A percentile compares a stretch with the other conserved stretches of the same genome.
phyloP scores from a whole-genome alignment of 2,329 filamentous ascomycete species.

The Phialophora tarda region DNA sequence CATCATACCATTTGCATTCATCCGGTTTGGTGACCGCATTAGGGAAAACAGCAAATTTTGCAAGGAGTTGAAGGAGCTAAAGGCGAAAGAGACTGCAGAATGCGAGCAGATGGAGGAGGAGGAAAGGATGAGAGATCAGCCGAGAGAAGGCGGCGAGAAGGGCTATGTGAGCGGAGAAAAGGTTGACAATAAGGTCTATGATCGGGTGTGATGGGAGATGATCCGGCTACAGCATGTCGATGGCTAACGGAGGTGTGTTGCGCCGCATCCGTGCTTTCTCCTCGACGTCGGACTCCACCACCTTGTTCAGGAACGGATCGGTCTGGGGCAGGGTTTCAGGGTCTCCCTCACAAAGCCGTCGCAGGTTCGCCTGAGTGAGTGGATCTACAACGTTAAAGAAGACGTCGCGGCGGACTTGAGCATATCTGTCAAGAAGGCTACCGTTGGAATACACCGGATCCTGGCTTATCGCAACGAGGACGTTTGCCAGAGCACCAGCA shows the following conservation, averaged over 20 bases:
- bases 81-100: constrained; percentile 43
- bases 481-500: neutral
- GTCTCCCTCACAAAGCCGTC: neutral
- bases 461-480: neutral
- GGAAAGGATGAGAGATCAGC: neutral
- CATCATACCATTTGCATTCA: constrained; percentile 51
- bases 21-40: constrained; percentile 49
- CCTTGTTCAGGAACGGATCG: neutral
- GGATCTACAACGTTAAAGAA: neutral
- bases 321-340: neutral
- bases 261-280: neutral
- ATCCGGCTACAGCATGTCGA: neutral
- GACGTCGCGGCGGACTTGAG: neutral
- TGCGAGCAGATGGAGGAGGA: constrained; percentile 20
- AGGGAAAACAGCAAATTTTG: constrained; percentile 51
- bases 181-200: neutral
- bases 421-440: neutral
- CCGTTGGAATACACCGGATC: neutral
- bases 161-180: neutral
- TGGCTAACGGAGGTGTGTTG: neutral
- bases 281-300: neutral
- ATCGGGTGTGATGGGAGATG: constrained; percentile 8
- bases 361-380: neutral
- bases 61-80: constrained; percentile 47
- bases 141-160: constrained; percentile 4